A percentile compares a stretch with the other conserved stretches of the same genome.
phyloP scores from a whole-genome alignment of 2,329 filamentous ascomycete species.

The Claviceps sp. region DNA sequence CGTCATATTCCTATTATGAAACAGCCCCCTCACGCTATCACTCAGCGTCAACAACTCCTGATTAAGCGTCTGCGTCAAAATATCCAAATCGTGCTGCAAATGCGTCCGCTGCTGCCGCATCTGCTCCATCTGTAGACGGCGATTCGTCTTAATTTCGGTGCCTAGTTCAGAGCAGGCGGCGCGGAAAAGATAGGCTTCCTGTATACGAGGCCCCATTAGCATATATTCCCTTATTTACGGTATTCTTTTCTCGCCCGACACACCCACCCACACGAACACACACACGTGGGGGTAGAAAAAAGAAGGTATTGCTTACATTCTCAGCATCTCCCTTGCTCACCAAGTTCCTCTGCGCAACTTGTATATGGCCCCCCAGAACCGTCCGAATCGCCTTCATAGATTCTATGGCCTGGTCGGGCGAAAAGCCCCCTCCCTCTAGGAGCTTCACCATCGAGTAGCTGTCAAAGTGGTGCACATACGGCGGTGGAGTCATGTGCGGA shows the following conservation, averaged over 20 bases:
- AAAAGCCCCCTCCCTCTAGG: slow-evolving; percentile 62
- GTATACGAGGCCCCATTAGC: neutral
- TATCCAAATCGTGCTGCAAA: slow-evolving; percentile 91
- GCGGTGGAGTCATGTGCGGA: slow-evolving; percentile 58
- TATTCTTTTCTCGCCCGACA: neutral
- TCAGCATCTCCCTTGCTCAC: slow-evolving; percentile 88
- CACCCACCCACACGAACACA: too few species aligned
- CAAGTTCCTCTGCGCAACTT: slow-evolving; percentile 64
- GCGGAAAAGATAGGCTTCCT: slow-evolving; percentile 82
- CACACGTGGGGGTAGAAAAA: too few species aligned
- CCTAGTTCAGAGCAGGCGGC: slow-evolving; percentile 86
- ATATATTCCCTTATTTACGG: neutral
- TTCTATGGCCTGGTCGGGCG: slow-evolving; percentile 59
- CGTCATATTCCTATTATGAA: slow-evolving; percentile 89
- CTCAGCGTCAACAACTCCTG: slow-evolving; percentile 73
- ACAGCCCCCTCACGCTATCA: slow-evolving; percentile 88
- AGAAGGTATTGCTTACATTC: slow-evolving; percentile 35
- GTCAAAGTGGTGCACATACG: slow-evolving; percentile 93
- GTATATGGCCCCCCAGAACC: slow-evolving; percentile 65
- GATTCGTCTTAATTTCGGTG: slow-evolving; percentile 70
- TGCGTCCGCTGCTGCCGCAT: slow-evolving; percentile 73
- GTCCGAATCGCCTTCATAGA: slow-evolving; percentile 85
- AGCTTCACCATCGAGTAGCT: slow-evolving; percentile 79
- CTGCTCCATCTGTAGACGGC: slow-evolving; percentile 64
- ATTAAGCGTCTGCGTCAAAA: slow-evolving; percentile 67